Evolutionary conservation across 2,329 filamentous ascomycete genomes (phyloP).

Genomic region (Scortechinia acanthostroma): DNA sequence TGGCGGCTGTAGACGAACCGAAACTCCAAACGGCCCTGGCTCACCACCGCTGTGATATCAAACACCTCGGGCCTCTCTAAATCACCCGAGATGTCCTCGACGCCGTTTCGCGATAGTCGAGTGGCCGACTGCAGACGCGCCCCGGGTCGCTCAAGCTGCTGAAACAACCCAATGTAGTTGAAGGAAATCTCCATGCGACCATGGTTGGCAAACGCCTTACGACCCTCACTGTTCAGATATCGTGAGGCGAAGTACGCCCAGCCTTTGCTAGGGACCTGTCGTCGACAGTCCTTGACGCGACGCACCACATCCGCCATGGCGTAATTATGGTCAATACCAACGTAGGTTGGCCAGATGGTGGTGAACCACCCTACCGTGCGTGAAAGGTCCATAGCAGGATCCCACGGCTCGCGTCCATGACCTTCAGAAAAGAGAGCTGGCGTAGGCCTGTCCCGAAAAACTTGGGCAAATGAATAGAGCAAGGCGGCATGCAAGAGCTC

Average conservation of each 20-base stretch:
- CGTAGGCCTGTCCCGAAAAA: slow-evolving; percentile 37
- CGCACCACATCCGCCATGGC: slow-evolving; percentile 41
- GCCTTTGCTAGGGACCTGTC: slow-evolving; percentile 32
- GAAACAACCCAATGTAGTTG: slow-evolving; percentile 40
- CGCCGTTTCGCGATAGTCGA: slow-evolving; percentile 32
- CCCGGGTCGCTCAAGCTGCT: slow-evolving; percentile 37
- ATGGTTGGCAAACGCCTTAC: background rate
- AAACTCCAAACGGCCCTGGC: slow-evolving; percentile 30
- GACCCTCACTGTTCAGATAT: slow-evolving; percentile 7
- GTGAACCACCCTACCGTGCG: slow-evolving; percentile 57
- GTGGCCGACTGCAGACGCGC: slow-evolving; percentile 24
- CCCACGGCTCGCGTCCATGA: slow-evolving; percentile 26
- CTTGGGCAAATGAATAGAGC: slow-evolving; percentile 43
- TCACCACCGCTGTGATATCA: slow-evolving; percentile 37
- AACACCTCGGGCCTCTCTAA: too few species aligned
- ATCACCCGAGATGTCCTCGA: slow-evolving; percentile 39
- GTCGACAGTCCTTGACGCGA: slow-evolving; percentile 42
- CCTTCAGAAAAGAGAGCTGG: slow-evolving; percentile 34
- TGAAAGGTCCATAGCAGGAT: slow-evolving; percentile 37
- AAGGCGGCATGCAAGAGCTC: slow-evolving; percentile 46
- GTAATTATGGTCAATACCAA: slow-evolving; percentile 30
- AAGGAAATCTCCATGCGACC: slow-evolving; percentile 56
- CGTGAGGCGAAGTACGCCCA: slow-evolving; percentile 38
- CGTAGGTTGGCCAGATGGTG: slow-evolving; percentile 40
- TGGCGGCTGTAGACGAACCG: slow-evolving; percentile 23